Evolutionary conservation across 2,329 filamentous ascomycete species (phyloP), one percentile per base, ranked within the genome.

Genomic region (Nannizzia gypsea): DNA sequence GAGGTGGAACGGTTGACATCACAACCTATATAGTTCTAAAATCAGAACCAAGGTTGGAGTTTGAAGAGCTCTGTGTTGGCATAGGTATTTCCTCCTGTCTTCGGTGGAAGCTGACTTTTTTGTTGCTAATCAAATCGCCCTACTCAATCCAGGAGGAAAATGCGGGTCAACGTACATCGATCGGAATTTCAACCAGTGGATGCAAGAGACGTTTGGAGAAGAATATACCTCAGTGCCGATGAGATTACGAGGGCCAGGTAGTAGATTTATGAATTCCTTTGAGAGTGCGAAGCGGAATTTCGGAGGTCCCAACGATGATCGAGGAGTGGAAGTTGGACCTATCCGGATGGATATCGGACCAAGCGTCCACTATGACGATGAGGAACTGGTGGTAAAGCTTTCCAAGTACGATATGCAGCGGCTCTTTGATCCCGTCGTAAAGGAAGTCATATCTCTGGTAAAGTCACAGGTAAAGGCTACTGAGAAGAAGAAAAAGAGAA

Each of bases 151-250:
- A 67, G 69, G 70, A 24, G 70, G 62, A 13, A 74, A 73, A 62
- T 69, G 67, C 55, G 71, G 72, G 0, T 69, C 66, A 0, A 73
- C 71, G 2, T 64, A 63, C 8, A 67, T 75, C n/a, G 72, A 75
- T 58, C 65, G 71, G 0, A 64, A 68, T n/a, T 70, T 74, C 57
- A 66, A 72, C 54, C 57, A 64, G 13, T 66, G 66, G 58, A 69
- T 73, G 67, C 58, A 61, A 5, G 28, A 63, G 5, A 66, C 57
- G 2, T 74, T 72, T 59, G 71, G 70, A 0, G 31, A 56, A 2
- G 65, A 66, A 0, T 75, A 72, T 61, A 63, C 65, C 6, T 22
- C 54, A 3, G 46, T 74, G 6, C 60, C 63, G 0, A 34, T 62
- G 3, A 63, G 66, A 38, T 65, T 50, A 52, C 69, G 62, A n/a